Percentiles rank a stretch among this genome's conserved stretches.
phyloP scores from a whole-genome alignment of 2,329 filamentous ascomycete species.

The Paraphoma sp. region DNA sequence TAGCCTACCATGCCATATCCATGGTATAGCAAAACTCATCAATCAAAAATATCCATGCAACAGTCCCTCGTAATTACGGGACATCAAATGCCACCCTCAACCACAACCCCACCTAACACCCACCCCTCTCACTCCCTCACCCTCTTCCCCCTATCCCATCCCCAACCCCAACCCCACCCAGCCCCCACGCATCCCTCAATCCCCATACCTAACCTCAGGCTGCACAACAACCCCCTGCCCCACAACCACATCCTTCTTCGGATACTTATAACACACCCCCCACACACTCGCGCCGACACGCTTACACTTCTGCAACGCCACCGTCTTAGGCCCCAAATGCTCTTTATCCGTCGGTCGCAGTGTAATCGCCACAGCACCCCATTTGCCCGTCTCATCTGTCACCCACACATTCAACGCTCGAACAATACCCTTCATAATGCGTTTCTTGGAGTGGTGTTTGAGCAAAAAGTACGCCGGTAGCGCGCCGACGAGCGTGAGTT shows the following conservation, averaged over 20 bases:
- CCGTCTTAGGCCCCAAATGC: background rate
- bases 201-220: background rate
- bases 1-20: no score
- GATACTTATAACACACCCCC: background rate
- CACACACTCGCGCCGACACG: background rate
- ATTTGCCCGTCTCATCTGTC: background rate
- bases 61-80: no score
- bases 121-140: no score
- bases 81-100: no score
- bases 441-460: conserved; percentile 1
- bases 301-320: background rate
- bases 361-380: background rate
- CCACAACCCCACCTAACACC: no score
- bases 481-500: conserved; percentile 1
- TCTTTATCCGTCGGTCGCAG: background rate
- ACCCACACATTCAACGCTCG: background rate
- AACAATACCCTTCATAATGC: background rate
- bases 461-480: conserved; percentile 2
- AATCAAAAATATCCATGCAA: no score
- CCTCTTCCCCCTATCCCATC: no score
- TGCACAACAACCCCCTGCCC: conserved; percentile 3
- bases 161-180: no score
- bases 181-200: background rate
- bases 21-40: no score
- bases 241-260: background rate